Base-by-base conservation (phyloP, 257 asterid genomes). In the Henckelia pumila region DNA sequence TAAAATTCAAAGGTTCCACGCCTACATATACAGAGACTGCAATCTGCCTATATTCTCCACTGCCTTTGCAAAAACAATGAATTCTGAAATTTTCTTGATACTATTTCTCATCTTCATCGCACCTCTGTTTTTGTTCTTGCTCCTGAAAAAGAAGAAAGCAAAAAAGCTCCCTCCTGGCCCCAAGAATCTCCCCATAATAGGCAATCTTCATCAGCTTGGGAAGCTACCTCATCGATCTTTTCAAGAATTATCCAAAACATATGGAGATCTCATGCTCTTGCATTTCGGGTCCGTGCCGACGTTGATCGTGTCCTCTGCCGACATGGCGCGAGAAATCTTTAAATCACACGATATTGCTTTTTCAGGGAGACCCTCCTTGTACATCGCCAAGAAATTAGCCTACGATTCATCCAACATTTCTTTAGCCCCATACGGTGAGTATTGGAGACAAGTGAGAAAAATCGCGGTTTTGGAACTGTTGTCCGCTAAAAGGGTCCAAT, bases 391-490 rank as follows among this genome's bases (percentile, higher is more conserved):
- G 1, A 35, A 35, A 35, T 1, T 35, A 7, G 0, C 44, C 0
- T 35, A 35, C 44, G 9, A 35, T 1, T 35, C 14, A 35, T 35
- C 44, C 11, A 35, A 9, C 9, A 35, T 35, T 35, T 35, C 44
- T 9, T 8, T 9, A 1, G 44, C 44, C 8, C 44, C 44, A 35
- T 35, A 35, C 44, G 44, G 44, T 2, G 44, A 8, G 14, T 35
- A 35, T 2, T 35, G 44, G 44, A 40, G 50, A 40, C 1, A 40
- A 13, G 17, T 40, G n/a, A 40, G 85, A 9, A 79, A 64, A 24
- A 68, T 74, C 61, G 9, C 77, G 30, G 75, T 77, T 0, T 5
- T 71, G 20, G 79, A 83, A 58, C 61, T 83, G 3, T 67, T 83
- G 73, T 71, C 75, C 0, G 23, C 63, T 1, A 81, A 69, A 21